Evolutionary conservation across 2,329 filamentous ascomycete species (phyloP).

Genomic region (Alternaria triticimaculans): DNA sequence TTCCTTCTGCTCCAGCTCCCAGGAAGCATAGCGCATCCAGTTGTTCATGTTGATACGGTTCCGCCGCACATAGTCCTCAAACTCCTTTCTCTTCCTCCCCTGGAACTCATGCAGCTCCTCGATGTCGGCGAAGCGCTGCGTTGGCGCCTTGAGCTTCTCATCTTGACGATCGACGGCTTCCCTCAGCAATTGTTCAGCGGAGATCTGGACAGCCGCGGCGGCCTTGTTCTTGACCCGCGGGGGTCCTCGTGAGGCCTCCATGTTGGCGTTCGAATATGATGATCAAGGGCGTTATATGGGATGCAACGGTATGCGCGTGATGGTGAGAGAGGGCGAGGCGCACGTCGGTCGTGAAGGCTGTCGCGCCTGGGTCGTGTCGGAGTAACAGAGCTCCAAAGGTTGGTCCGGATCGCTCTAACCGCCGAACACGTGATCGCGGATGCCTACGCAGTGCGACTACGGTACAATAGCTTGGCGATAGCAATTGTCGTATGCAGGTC

Average conservation of each 20-base stretch:
- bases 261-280: constrained; percentile 52
- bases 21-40: constrained; percentile 97
- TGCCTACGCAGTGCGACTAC: background rate
- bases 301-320: background rate
- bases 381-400: constrained; percentile 12
- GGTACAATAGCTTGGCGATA: background rate
- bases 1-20: constrained; percentile 98
- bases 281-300: background rate
- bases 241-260: constrained; percentile 88
- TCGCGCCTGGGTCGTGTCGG: constrained; percentile 9
- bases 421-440: background rate
- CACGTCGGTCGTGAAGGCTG: constrained; percentile 1
- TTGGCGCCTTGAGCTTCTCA: constrained; percentile 83
- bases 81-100: constrained; percentile 93
- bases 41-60: constrained; percentile 98
- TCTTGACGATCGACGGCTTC: constrained; percentile 98
- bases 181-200: constrained; percentile 93
- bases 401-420: constrained; percentile 5
- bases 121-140: constrained; percentile 92
- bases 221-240: constrained; percentile 99
- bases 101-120: constrained; percentile 99
- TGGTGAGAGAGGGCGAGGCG: background rate
- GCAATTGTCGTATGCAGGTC: background rate
- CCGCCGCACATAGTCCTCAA: constrained; percentile 95
- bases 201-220: constrained; percentile 81